Evolutionary conservation across 2,329 filamentous ascomycete species (phyloP).

Genomic region (Piedraia hortae): DNA sequence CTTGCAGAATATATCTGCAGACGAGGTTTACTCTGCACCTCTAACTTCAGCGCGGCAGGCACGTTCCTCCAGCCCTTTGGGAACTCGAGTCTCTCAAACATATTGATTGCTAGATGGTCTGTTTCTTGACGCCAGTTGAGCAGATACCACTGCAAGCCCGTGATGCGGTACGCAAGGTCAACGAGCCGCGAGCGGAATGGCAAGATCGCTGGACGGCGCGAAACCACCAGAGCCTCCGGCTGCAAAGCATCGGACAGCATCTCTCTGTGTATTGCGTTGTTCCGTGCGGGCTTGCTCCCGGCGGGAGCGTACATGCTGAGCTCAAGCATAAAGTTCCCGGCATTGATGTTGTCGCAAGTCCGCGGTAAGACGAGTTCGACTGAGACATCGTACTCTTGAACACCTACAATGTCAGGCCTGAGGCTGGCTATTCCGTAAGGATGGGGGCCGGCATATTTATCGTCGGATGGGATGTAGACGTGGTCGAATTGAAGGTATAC

Average conservation of each 20-base stretch:
- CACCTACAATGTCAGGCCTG: constrained; percentile 28
- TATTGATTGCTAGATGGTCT: constrained; percentile 33
- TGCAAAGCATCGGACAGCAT: constrained; percentile 1
- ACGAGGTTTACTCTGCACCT: constrained; percentile 37
- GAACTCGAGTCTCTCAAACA: constrained; percentile 52
- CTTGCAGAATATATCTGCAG: constrained; percentile 51
- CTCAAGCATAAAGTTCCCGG: constrained; percentile 88
- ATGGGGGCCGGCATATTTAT: constrained; percentile 5
- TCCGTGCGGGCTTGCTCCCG: constrained; percentile 5
- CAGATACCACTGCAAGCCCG: constrained; percentile 41
- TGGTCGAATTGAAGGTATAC: constrained; percentile 40
- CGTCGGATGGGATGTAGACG: constrained; percentile 6
- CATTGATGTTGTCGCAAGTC: constrained; percentile 43
- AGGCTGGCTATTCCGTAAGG: constrained; percentile 27
- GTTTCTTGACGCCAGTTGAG: constrained; percentile 36
- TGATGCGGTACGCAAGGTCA: constrained; percentile 29
- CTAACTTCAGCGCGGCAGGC: constrained; percentile 28
- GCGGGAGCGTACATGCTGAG: constrained; percentile 32
- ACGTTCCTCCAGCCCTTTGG: constrained; percentile 23
- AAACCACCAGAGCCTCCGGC: constrained; percentile 14
- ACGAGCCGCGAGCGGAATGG: constrained; percentile 51
- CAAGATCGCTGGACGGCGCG: constrained; percentile 48
- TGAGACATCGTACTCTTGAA: constrained; percentile 64
- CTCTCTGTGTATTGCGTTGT: constrained; percentile 4
- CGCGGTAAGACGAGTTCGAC: constrained; percentile 51